phyloP scores from a whole-genome alignment of 2,329 filamentous ascomycete genomes.

The Diaporthe vaccinii region DNA sequence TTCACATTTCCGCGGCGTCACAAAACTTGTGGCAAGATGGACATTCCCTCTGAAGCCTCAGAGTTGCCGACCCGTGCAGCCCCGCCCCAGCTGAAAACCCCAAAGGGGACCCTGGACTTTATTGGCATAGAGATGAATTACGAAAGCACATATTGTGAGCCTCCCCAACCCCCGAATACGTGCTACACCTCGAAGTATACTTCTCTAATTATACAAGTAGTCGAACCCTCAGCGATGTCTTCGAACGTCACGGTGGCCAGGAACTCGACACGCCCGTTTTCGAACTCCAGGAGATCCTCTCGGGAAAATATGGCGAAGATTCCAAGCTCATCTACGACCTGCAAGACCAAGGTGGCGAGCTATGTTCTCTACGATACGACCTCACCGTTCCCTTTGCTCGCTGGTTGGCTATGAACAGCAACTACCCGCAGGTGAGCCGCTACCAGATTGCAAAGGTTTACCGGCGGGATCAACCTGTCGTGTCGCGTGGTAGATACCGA shows the following conservation, averaged over 20 bases:
- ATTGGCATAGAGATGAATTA: slow-evolving; percentile 76
- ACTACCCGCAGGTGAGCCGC: slow-evolving; percentile 86
- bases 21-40: not conserved
- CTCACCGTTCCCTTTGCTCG: slow-evolving; percentile 87
- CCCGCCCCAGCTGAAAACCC: slow-evolving; percentile 74
- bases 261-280: slow-evolving; percentile 82
- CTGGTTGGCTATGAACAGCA: slow-evolving; percentile 91
- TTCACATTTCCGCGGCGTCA: not conserved
- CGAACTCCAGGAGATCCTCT: slow-evolving; percentile 80
- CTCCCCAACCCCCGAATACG: too few relatives aligned
- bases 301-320: slow-evolving; percentile 51
- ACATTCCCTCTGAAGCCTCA: not conserved
- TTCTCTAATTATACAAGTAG: not conserved
- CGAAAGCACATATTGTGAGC: slow-evolving; percentile 75
- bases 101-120: slow-evolving; percentile 84
- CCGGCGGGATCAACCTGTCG: slow-evolving; percentile 81
- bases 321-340: slow-evolving; percentile 82
- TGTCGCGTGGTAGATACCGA: slow-evolving; percentile 91
- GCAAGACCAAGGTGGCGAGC: slow-evolving; percentile 85
- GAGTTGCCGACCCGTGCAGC: not conserved
- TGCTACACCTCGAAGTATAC: not conserved
- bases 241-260: slow-evolving; percentile 79
- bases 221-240: slow-evolving; percentile 72
- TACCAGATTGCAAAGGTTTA: slow-evolving; percentile 81
- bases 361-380: slow-evolving; percentile 86